phyloP scores from a whole-genome alignment of 1,139 yeast genomes.

The Candida pseudoviswanathii region DNA sequence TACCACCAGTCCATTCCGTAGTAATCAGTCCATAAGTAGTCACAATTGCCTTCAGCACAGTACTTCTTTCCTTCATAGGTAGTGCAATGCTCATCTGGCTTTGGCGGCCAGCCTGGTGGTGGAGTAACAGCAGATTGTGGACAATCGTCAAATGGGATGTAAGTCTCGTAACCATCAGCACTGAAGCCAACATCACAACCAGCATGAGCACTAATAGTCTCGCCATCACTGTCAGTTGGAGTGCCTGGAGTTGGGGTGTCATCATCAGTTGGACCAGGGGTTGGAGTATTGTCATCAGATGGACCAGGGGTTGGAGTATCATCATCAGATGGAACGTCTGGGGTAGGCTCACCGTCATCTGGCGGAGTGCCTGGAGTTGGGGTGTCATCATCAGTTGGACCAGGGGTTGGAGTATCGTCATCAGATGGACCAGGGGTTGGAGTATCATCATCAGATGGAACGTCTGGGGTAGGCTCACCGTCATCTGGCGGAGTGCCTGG shows the following conservation, averaged over 20 bases:
- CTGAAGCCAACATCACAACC: background rate
- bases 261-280: background rate
- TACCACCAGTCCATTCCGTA: background rate
- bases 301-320: background rate
- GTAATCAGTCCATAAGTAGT: background rate
- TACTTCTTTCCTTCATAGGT: background rate
- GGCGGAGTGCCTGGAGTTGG: too few species aligned
- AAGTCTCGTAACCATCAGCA: background rate
- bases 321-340: background rate
- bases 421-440: background rate
- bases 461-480: background rate
- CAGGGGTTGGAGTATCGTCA: background rate
- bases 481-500: background rate
- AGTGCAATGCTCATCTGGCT: background rate
- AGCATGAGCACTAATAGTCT: background rate
- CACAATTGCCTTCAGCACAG: constrained; percentile 5
- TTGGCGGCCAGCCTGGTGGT: constrained; percentile 4
- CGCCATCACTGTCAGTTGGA: background rate
- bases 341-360: background rate
- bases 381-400: too few species aligned
- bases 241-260: background rate
- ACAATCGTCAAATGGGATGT: background rate
- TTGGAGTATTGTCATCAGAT: background rate
- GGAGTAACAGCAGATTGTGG: background rate
- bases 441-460: background rate